Base-by-base conservation (phyloP, 2,329 filamentous ascomycete species). In the Stemphylium beticola region DNA sequence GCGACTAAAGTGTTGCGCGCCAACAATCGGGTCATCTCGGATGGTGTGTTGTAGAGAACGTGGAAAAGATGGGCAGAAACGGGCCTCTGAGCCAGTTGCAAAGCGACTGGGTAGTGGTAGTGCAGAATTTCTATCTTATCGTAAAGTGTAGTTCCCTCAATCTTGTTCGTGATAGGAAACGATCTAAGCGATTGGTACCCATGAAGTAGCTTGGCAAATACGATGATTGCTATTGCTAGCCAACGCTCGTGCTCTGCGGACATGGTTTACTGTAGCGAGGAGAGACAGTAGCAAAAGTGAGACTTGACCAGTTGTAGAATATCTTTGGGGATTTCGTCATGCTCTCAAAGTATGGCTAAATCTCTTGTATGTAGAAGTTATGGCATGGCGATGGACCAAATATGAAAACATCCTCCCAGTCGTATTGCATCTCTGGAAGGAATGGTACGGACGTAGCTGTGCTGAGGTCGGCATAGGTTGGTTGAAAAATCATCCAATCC, bases 1-100 rank as follows among this genome's bases (percentile, higher is more conserved):
- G 53, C 58, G 55, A 61, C 26, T 49, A 17, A 20, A 10, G 14
- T 43, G 33, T 42, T 36, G 24, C 32, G 41, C 48, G 51, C 50
- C 31, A 44, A 49, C 46, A 43, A 4, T 37, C 46, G 49, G 46
- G 24, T 24, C 37, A 41, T 36, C 15, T 39, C 33, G 8, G 29
- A n/a, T 37, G 37, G 5, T 34, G 17, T 9, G 17, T 34, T 24
- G 24, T 36, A 40, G 18, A 37, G 10, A 33, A 10, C n/a, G 37
- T 44, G 32, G 42, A 44, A 26, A 29, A 38, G 24, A 17, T 4
- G 36, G 15, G n/a, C n/a, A 14, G 15, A 20, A 18, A 32, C 18
- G 11, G 12, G 11, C 9, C 4, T 12, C 32, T 10, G 20, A 10
- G 26, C n/a, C 32, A 17, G 29, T 11, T 26, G 10, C 7, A 36